Evolutionary conservation across 306 rosid species (phyloP), one percentile per base, ranked within the genome.

Genomic region (Ammopiptanthus mongolicus): DNA sequence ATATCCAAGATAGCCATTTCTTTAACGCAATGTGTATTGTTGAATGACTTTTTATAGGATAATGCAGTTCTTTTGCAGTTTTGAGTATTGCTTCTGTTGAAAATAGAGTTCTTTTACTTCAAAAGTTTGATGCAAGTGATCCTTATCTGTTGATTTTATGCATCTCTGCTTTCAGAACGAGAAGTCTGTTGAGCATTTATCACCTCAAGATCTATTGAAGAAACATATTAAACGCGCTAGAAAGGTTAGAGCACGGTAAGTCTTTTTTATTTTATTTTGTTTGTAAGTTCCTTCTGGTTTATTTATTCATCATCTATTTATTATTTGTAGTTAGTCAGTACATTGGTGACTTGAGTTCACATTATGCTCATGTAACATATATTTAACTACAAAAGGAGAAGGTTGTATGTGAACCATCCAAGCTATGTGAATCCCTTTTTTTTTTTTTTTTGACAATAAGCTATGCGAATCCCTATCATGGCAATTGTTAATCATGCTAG

Each of bases 181-280:
- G 79, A 75, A 82, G 75, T 83, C 90, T 50, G 62, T 87, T 67
- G 84, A 81, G 69, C 69, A 78, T 42, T 71, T 85, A 13, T 79
- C 87, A 8, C 23, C 86, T 4, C 48, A 83, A 79, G 93, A 92
- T 80, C 81, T 95, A 42, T 81, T 95, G 71, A 86, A 82, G 84
- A 72, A 78, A 42, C 99, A 95, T 76, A 77, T 92, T 77, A 81
- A 67, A 61, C 91, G 91, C 39, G 99, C 99, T n/a, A 95, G 88
- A 82, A 86, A 36, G 77, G 92, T 95, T 81, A 88, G 97, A 84
- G 86, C 91, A 39, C 85, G 84, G 99, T 91, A 82, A 74, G 87
- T 60, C 41, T 82, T 66, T 2, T 25, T 25, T 25, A 25, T 25
- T 25, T 25, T 25, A 25, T 25, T 25, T 1, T 25, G 1, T 25